Evolutionary conservation across 2,329 filamentous ascomycete genomes (phyloP), one percentile per base, ranked within the genome.

Genomic region (Nakataea oryzae): DNA sequence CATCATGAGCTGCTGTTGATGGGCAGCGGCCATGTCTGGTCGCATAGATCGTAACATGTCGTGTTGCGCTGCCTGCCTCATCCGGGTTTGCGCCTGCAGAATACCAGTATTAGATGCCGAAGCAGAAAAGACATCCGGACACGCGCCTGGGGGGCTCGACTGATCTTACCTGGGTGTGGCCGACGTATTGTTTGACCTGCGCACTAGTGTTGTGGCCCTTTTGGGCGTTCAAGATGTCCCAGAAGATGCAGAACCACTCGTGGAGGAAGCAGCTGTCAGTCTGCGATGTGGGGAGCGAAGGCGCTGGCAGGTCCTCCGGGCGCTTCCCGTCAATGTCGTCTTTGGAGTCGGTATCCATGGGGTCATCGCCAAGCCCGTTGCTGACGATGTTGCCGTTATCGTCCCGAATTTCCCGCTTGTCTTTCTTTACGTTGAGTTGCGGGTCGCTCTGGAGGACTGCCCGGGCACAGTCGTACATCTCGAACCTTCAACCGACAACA

Each of bases 181-280:
- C 78, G 63, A 96, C 85, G 74, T 96, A 96, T 77, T 90, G 86
- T 65, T 83, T 82, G 58, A 91, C 87, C 64, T 83, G 82, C 29
- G 78, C 75, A 71, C 81, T 86, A 62, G 82, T 82, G 62, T 83
- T 84, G 73, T 86, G 87, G 69, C 82, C 84, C 70, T 91, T 89
- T 72, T 93, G 90, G 62, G 91, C 91, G 71, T 86, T 86, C 75
- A 90, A 96, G 68, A 97, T 91, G 70, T 99, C 95, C 92, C 92
- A 97, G 74, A 99, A 99, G 61, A 97, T 83, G 71, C 88, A 91
- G 79, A 96, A 99, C 95, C 95, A 99, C 70, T 97, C 95, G 68
- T 91, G 89, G n/a, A 99, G 80, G 70, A 99, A 97, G 29, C 90
- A 91, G 65, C 84, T 89, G 69, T 88, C 89, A 62, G 82, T 82